These are phyloP conservation scores for Kodamaea hsintzibuensis DNA, from an alignment of 805 yeast species.

Conservation along the genomic window DNA sequence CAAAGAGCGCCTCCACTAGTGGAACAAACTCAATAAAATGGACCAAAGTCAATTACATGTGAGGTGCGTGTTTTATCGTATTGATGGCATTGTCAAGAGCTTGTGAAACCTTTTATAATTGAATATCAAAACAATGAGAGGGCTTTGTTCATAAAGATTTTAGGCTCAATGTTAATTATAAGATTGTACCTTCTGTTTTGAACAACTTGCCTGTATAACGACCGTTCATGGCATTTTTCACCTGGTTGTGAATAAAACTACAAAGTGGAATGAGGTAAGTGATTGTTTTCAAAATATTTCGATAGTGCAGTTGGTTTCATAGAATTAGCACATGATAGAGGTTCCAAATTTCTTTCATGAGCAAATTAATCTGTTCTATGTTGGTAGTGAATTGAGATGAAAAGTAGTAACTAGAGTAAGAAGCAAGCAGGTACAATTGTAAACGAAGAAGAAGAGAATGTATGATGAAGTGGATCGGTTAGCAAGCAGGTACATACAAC, in stretches of 20 bases:
- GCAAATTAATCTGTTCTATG: not conserved
- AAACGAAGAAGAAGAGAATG: not conserved
- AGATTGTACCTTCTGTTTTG: not conserved
- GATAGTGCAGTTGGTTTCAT: not conserved
- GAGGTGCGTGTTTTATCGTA: not conserved
- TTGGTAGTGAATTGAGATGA: too few species aligned
- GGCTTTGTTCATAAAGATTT: not conserved
- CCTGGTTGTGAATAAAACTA: not conserved
- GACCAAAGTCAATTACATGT: not conserved
- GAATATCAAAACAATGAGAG: not conserved
- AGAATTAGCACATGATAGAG: not conserved
- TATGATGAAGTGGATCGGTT: not conserved
- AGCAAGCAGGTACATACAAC: not conserved
- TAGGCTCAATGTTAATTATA: too few species aligned
- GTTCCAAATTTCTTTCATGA: not conserved
- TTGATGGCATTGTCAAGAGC: not conserved
- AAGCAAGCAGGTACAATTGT: not conserved
- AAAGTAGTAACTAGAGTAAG: too few species aligned
- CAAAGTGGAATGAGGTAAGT: not conserved
- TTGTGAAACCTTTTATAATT: not conserved
- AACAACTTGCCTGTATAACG: not conserved
- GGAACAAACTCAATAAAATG: too few species aligned
- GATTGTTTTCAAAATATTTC: not conserved
- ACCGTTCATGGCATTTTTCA: not conserved
- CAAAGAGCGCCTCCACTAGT: not conserved